Base-by-base conservation (phyloP, 1,139 yeast genomes). In the Protomyces macrosporus region DNA sequence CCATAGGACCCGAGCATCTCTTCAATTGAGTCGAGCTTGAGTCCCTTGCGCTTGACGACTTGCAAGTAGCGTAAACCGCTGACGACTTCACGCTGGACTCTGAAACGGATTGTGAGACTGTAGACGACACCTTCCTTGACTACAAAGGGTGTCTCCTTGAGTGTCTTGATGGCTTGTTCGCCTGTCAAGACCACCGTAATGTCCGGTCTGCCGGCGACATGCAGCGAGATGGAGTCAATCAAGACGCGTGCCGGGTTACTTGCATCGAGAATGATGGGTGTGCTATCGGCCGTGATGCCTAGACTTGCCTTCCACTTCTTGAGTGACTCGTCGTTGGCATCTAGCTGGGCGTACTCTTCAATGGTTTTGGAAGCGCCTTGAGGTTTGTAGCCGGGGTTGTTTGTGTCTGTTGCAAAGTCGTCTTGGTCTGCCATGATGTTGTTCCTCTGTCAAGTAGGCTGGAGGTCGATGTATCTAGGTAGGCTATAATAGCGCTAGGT, bases 261-360 rank as follows among this genome's bases (percentile, higher is more conserved):
- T 45, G 85, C 83, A 35, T 58, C 62, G 45, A 51, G 53, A 14
- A 58, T 52, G 62, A 58, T 58, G 37, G 62, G 53, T 5, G 83
- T 79, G 3, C 80, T 73, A 67, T 78, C 79, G 34, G 79, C 76
- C 45, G 84, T 73, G 67, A 90, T 79, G 0, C 98, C 98, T 51
- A 91, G 79, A 1, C 96, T 87, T 65, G 86, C 90, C 76, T 91
- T 91, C 98, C 98, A 91, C 75, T 88, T 89, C 68, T 88, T 89
- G 69, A 91, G 79, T 52, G 95, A 87, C 75, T 89, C 97, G 73
- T 90, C 98, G 70, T 90, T 89, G 6, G 95, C 95, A 73, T 90
- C 98, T 70, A 90, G 67, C 34, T 70, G 45, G 67, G 88, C 83
- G 75, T 90, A 90, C 74, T 90, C 97, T 60, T 84, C 91, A 65